Evolutionary conservation across 352 stramenopile species (phyloP).

Genomic region (Globisporangium lucens): DNA sequence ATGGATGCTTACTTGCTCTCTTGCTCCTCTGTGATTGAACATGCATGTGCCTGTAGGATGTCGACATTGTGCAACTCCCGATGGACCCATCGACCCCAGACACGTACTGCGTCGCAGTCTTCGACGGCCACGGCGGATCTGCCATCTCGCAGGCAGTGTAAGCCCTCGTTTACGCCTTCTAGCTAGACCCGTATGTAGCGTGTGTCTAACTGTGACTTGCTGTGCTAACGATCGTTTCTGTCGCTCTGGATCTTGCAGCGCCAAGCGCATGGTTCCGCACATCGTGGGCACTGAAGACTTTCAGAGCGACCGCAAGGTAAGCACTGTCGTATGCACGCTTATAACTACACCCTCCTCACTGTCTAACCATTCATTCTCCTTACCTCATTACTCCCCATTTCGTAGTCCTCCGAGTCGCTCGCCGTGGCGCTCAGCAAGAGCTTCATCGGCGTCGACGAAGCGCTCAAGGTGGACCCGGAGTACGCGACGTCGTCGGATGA

Average conservation of each 20-base stretch:
- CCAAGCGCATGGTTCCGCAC: constrained; percentile 57
- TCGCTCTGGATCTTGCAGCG: constrained; percentile 27
- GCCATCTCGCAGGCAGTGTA: constrained; percentile 71
- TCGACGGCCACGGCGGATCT: constrained; percentile 79
- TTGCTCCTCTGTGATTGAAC: neutral
- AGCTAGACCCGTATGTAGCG: too few relatives aligned
- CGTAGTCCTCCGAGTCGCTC: constrained; percentile 58
- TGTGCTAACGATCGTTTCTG: neutral
- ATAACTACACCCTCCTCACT: neutral
- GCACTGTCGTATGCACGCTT: neutral
- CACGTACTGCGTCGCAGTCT: constrained; percentile 71
- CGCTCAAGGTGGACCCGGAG: constrained; percentile 68
- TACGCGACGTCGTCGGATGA: constrained; percentile 65
- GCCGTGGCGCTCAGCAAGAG: constrained; percentile 69
- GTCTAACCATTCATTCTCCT: neutral
- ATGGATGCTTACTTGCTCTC: neutral
- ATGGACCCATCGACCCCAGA: constrained; percentile 55
- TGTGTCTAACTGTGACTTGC: neutral
- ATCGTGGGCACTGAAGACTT: constrained; percentile 77
- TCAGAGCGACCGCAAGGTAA: constrained; percentile 58
- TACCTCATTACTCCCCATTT: neutral
- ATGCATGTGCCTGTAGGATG: constrained; percentile 34
- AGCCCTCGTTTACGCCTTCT: neutral
- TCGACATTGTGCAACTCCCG: constrained; percentile 69
- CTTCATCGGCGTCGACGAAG: constrained; percentile 72